Percentiles rank a stretch among this genome's conserved stretches.
Conservation (phyloP, 805 yeast species). For the Candida jianshihensis region DNA sequence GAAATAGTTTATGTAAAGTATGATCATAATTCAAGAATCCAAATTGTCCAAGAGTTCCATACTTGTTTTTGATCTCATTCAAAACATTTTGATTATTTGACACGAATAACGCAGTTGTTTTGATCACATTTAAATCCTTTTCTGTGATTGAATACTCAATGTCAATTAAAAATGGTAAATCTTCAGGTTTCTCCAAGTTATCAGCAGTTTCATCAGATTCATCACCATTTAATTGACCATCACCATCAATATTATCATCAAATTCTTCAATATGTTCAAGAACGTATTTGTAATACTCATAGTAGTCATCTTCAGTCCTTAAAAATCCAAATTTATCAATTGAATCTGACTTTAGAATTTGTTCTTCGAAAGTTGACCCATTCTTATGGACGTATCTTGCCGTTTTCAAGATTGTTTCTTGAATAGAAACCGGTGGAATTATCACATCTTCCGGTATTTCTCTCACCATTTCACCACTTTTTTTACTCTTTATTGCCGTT, state of each 20-base stretch:
- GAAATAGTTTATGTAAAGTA: constrained; percentile 49
- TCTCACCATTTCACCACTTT: too few species aligned
- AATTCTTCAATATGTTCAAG: constrained; percentile 59
- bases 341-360: constrained; percentile 41
- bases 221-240: constrained; percentile 50
- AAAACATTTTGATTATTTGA: constrained; percentile 53
- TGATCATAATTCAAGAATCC: constrained; percentile 59
- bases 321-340: constrained; percentile 62
- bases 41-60: constrained; percentile 46
- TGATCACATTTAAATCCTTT: constrained; percentile 61
- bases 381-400: constrained; percentile 63
- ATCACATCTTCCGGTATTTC: constrained; percentile 36
- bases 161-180: constrained; percentile 7
- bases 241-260: constrained; percentile 47
- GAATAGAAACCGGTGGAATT: constrained; percentile 47
- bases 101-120: constrained; percentile 62
- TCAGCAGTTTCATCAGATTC: constrained; percentile 9
- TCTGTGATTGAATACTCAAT: constrained; percentile 41
- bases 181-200: neutral
- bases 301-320: constrained; percentile 42
- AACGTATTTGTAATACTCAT: constrained; percentile 62
- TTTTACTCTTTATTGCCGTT: too few species aligned
- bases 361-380: constrained; percentile 58
- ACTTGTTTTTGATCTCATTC: constrained; percentile 30
- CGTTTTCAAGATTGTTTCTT: constrained; percentile 59